phyloP scores from a whole-genome alignment of 1,139 yeast species.

The Wickerhamiella infanticola region DNA sequence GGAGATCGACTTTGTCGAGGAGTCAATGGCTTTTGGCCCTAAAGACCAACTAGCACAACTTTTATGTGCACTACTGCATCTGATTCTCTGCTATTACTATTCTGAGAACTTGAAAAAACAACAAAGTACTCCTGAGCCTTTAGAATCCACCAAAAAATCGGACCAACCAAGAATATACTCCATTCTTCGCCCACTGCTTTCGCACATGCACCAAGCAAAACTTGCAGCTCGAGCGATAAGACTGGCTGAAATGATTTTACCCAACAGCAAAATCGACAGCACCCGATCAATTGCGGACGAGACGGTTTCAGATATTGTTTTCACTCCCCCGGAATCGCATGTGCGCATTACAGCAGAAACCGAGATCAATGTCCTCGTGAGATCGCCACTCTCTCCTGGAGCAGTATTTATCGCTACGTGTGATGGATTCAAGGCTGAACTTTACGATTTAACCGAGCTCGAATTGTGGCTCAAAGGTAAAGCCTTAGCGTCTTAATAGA shows the following conservation, averaged over 20 bases:
- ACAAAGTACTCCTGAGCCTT: conserved; percentile 21
- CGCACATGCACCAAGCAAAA: conserved; percentile 50
- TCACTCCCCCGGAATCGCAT: neutral
- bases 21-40: conserved; percentile 4
- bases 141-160: conserved; percentile 12
- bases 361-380: conserved; percentile 7
- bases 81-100: conserved; percentile 48
- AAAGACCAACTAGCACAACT: conserved; percentile 1
- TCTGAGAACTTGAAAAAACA: conserved; percentile 34
- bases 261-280: conserved; percentile 17
- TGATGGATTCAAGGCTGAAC: conserved; percentile 18
- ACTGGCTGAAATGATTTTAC: conserved; percentile 29
- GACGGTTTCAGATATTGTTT: neutral
- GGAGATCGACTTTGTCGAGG: conserved; percentile 51
- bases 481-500: neutral
- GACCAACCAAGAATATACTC: conserved; percentile 18
- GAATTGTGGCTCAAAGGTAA: conserved; percentile 58
- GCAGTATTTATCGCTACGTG: conserved; percentile 28
- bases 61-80: conserved; percentile 24
- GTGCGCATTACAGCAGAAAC: neutral
- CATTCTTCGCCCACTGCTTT: conserved; percentile 48
- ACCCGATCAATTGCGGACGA: neutral
- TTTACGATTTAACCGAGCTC: conserved; percentile 45
- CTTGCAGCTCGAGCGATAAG: conserved; percentile 31
- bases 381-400: conserved; percentile 21